These are phyloP conservation scores for Nakazawaea populi DNA, from an alignment of 805 yeast genomes.

Conservation along the genomic window DNA sequence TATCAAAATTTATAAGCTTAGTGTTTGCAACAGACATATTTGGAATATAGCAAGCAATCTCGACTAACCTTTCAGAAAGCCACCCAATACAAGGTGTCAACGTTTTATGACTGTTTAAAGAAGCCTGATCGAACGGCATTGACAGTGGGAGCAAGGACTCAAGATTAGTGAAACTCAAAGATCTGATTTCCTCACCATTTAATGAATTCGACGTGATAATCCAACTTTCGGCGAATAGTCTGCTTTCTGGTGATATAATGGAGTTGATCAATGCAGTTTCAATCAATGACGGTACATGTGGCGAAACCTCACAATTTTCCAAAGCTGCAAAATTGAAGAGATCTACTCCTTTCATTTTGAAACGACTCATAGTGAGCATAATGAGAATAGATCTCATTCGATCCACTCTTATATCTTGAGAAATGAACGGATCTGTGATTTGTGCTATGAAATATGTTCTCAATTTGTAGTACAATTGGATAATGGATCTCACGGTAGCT, in stretches of 20 bases:
- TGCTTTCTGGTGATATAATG: conserved; percentile 73
- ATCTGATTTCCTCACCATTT: background rate
- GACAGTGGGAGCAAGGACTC: conserved; percentile 26
- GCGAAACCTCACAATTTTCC: conserved; percentile 30
- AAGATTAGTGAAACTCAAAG: conserved; percentile 18
- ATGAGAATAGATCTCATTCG: conserved; percentile 65
- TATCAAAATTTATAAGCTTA: conserved; percentile 76
- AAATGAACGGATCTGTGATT: conserved; percentile 55
- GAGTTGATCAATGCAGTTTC: conserved; percentile 76
- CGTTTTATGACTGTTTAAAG: conserved; percentile 2
- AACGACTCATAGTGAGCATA: conserved; percentile 56
- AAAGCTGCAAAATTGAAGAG: conserved; percentile 26
- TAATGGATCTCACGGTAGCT: conserved; percentile 55
- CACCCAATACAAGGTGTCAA: conserved; percentile 85
- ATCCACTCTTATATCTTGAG: conserved; percentile 53
- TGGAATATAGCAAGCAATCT: conserved; percentile 71
- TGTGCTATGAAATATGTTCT: conserved; percentile 59
- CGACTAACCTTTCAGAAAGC: conserved; percentile 76
- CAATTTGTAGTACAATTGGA: conserved; percentile 63
- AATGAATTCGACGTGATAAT: conserved; percentile 38
- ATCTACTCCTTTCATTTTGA: conserved; percentile 58
- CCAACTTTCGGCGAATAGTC: conserved; percentile 70
- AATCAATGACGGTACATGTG: conserved; percentile 74
- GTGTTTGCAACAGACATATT: conserved; percentile 65
- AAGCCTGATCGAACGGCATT: conserved; percentile 22